These are phyloP conservation scores for Urostyla sp. DNA, from an alignment of 73 alveolate genomes.

Conservation along the genomic window DNA sequence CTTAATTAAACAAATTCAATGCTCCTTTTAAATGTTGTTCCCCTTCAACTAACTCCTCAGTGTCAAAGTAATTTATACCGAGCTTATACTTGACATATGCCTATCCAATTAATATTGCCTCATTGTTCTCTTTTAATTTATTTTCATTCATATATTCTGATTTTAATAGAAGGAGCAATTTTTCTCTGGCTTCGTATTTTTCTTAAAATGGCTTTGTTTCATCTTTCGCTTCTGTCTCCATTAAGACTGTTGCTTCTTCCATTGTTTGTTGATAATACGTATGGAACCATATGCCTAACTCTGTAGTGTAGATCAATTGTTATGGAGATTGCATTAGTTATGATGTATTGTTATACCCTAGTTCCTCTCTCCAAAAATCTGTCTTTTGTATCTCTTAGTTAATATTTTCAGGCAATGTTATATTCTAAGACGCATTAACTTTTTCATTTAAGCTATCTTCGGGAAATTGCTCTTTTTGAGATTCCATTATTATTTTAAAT, in stretches of 20 bases:
- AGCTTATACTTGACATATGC: constrained; percentile 63
- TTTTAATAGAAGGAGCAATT: constrained; percentile 54
- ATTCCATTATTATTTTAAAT: too few relatives aligned
- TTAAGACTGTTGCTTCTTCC: constrained; percentile 64
- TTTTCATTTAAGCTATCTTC: too few relatives aligned
- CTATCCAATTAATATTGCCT: not conserved
- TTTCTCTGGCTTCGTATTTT: constrained; percentile 84
- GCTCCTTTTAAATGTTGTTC: constrained; percentile 58
- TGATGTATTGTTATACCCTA: too few relatives aligned
- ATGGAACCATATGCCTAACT: constrained; percentile 51
- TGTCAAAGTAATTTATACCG: constrained; percentile 84
- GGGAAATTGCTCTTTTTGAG: too few relatives aligned
- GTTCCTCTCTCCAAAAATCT: too few relatives aligned
- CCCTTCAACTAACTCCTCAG: constrained; percentile 83
- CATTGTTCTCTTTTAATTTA: constrained; percentile 13
- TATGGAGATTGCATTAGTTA: too few relatives aligned
- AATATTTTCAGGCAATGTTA: too few relatives aligned
- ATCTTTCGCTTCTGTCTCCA: constrained; percentile 28
- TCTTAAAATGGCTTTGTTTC: constrained; percentile 76
- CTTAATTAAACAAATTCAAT: constrained; percentile 62
- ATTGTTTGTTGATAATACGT: constrained; percentile 56
- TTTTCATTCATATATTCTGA: constrained; percentile 23
- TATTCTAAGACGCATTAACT: too few relatives aligned
- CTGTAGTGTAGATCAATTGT: too few relatives aligned
- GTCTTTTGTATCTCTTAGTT: too few relatives aligned